Evolutionary conservation across 202 grass and related monocot genomes (phyloP), one percentile per base, ranked within the genome.

Genomic region (Carex sylvatica): DNA sequence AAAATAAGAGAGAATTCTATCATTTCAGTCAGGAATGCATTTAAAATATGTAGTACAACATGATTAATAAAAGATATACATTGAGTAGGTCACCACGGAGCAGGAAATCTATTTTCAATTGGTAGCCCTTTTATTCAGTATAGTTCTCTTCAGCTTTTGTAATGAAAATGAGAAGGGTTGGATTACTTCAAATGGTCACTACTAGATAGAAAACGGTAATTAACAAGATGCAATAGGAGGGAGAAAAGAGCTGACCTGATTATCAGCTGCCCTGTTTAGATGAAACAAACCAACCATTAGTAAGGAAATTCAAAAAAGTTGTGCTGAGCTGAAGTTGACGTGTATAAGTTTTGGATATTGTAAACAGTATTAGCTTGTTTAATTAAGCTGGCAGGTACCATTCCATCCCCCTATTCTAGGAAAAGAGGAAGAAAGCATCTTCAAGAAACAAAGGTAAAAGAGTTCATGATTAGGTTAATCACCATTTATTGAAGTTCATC

Each of bases 221-320:
- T 69, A 20, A 69, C 7, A n/a, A 44, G 33, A 79, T 78, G 11
- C 22, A 35, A 60, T 31, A 76, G 14, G 47, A 23, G 62, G 26
- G 36, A 74, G 59, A 38, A 49, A 56, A 61, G 44, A 24, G 6
- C 20, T 51, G 83, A 96, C 97, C 97, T 99, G 97, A 82, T 93
- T 99, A 76, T 99, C 97, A 10, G 77, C 76, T 72, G 97, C 97
- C 89, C 97, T 99, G 93, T 18, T 65, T 90, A 31, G 36, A 54
- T 36, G 82, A 67, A 85, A 80, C 5, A 49, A 87, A 31, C 23
- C 8, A 76, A 35, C 26, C 26, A 77, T 77, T 18, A 77, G 52
- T 36, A 35, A 19, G 15, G 11, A 58, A 73, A 73, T 49, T 52
- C 4, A 36, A 55, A 1, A 56, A 19, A 58, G 15, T 51, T 15